These are phyloP conservation scores for Athelia sp. DNA, from an alignment of 1,284 basidiomycete genomes.

Conservation along the genomic window DNA sequence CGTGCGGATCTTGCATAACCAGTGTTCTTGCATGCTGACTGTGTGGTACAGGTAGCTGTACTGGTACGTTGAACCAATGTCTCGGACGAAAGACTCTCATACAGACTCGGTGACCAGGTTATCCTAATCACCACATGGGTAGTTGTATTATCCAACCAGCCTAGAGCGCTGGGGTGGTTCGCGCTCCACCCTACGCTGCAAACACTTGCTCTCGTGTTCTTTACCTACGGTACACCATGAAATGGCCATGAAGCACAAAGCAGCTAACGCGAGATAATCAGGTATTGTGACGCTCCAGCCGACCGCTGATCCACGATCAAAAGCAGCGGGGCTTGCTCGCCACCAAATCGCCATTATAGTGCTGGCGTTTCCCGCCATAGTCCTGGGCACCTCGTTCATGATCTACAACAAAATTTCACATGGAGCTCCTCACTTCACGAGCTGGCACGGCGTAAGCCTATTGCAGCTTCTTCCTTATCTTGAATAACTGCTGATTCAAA, in stretches of 20 bases:
- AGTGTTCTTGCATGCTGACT: slow-evolving; percentile 3
- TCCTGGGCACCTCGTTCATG: slow-evolving; percentile 51
- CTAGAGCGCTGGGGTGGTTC: slow-evolving; percentile 51
- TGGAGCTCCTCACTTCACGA: slow-evolving; percentile 47
- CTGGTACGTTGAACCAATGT: slow-evolving; percentile 12
- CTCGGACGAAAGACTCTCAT: background rate
- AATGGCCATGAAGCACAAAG: background rate
- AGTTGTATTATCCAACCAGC: slow-evolving; percentile 45
- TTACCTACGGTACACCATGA: slow-evolving; percentile 50
- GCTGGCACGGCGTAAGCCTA: slow-evolving; percentile 62
- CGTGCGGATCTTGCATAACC: background rate
- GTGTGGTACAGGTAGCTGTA: slow-evolving; percentile 12
- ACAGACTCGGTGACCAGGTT: too few species aligned
- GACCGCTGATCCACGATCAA: slow-evolving; percentile 60
- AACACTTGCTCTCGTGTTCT: slow-evolving; percentile 43
- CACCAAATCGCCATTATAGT: slow-evolving; percentile 57
- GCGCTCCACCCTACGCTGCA: slow-evolving; percentile 61
- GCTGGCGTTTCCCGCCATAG: slow-evolving; percentile 48
- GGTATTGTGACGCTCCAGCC: slow-evolving; percentile 75
- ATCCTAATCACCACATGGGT: slow-evolving; percentile 48
- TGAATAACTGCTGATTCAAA: slow-evolving; percentile 4
- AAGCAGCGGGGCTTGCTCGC: slow-evolving; percentile 55
- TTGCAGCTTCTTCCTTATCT: background rate
- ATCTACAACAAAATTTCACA: slow-evolving; percentile 47
- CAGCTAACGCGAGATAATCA: slow-evolving; percentile 17